Evolutionary conservation across 2,329 filamentous ascomycete species (phyloP).

Genomic region (Diplocarpon mali): DNA sequence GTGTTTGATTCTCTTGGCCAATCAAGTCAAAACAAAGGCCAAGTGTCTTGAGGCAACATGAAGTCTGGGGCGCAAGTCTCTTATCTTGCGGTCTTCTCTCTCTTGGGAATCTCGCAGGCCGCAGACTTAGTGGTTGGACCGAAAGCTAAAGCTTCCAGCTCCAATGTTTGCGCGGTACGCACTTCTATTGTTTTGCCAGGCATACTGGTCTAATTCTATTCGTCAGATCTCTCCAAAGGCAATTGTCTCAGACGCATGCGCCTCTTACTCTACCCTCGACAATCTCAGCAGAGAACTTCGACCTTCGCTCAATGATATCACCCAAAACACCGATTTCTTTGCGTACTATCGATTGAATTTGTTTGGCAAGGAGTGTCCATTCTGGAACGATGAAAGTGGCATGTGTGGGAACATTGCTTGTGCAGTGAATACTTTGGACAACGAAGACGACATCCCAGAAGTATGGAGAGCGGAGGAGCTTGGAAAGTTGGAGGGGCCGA

Average conservation of each 20-base stretch:
- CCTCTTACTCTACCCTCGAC: conserved; percentile 86
- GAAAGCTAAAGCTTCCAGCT: conserved; percentile 28
- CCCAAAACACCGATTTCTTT: conserved; percentile 88
- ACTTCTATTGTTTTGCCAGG: conserved; percentile 21
- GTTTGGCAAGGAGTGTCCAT: conserved; percentile 88
- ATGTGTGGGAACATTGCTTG: conserved; percentile 97
- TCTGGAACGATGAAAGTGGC: conserved; percentile 87
- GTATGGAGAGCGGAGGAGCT: conserved; percentile 89
- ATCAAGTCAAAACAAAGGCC: conserved; percentile 12
- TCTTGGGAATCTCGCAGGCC: conserved; percentile 40
- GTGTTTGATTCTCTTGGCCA: background rate
- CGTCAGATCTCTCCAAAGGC: conserved; percentile 73
- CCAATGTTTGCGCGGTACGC: conserved; percentile 31
- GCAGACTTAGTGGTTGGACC: conserved; percentile 27
- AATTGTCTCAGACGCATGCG: conserved; percentile 89
- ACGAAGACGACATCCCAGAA: conserved; percentile 84
- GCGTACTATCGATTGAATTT: conserved; percentile 93
- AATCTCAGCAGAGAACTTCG: conserved; percentile 66
- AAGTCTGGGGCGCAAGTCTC: conserved; percentile 42
- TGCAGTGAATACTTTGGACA: conserved; percentile 87
- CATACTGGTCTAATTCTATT: conserved; percentile 26
- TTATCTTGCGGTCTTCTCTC: conserved; percentile 50
- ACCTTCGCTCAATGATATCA: conserved; percentile 69
- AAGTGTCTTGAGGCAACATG: conserved; percentile 31
- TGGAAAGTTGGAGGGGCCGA: conserved; percentile 82